Conservation (phyloP, 2,329 filamentous ascomycete genomes). For the Penicillium oxalicum region DNA sequence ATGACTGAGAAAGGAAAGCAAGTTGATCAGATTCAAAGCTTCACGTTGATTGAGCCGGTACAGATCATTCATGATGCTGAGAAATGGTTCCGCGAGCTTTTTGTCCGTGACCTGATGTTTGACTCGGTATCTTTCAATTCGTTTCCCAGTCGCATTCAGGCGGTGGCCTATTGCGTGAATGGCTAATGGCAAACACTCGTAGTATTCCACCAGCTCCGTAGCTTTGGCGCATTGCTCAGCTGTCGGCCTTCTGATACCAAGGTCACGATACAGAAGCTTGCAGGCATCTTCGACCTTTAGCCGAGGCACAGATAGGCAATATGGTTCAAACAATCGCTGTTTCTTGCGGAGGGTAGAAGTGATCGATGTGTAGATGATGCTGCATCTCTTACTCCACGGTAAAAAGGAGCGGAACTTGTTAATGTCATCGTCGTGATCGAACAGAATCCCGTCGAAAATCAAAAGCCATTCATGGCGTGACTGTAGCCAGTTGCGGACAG, state of each 20-base stretch:
- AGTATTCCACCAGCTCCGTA: slow-evolving; percentile 56
- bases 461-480: slow-evolving; percentile 59
- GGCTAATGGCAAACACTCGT: slow-evolving; percentile 61
- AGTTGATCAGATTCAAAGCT: slow-evolving; percentile 58
- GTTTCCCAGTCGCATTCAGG: slow-evolving; percentile 55
- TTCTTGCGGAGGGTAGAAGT: slow-evolving; percentile 53
- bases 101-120: slow-evolving; percentile 52
- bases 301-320: slow-evolving; percentile 52
- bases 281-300: slow-evolving; percentile 55
- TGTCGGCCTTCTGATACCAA: slow-evolving; percentile 53
- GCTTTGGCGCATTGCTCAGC: slow-evolving; percentile 53
- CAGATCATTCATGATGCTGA: slow-evolving; percentile 45
- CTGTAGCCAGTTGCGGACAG: slow-evolving; percentile 59
- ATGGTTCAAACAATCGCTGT: slow-evolving; percentile 55
- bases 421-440: slow-evolving; percentile 50
- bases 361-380: slow-evolving; percentile 63
- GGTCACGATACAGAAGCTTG: slow-evolving; percentile 56
- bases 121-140: slow-evolving; percentile 55
- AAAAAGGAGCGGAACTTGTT: slow-evolving; percentile 53
- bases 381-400: slow-evolving; percentile 57
- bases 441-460: slow-evolving; percentile 61
- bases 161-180: slow-evolving; percentile 62
- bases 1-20: slow-evolving; percentile 61
- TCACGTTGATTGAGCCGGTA: slow-evolving; percentile 40
- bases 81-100: slow-evolving; percentile 46